phyloP scores from a whole-genome alignment of 208 protist genomes.

The Leishmania lainsoni region DNA sequence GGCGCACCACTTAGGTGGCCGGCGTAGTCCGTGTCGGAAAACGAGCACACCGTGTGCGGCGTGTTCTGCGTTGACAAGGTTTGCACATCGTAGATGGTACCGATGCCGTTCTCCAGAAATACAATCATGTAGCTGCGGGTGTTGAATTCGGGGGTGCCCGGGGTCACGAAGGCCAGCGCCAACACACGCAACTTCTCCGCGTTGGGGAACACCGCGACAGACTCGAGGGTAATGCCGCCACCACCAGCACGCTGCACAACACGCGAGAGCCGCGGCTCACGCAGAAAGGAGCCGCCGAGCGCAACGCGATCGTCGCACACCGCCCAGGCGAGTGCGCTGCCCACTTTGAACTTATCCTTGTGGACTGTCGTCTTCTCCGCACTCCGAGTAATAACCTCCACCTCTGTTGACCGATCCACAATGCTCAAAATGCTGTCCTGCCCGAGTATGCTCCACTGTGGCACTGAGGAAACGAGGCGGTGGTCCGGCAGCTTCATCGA shows the following conservation, averaged over 20 bases:
- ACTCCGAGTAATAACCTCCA: constrained; percentile 60
- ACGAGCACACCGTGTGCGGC: constrained; percentile 45
- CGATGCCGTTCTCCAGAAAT: constrained; percentile 61
- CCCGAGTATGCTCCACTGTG: constrained; percentile 48
- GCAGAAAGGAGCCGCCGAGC: constrained; percentile 79
- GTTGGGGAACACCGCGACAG: constrained; percentile 39
- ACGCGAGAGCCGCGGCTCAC: constrained; percentile 59
- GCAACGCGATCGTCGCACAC: constrained; percentile 43
- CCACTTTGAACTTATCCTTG: constrained; percentile 80
- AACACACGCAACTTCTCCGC: constrained; percentile 51
- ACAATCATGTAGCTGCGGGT: constrained; percentile 66
- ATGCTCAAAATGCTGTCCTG: constrained; percentile 55
- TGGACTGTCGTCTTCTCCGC: constrained; percentile 23
- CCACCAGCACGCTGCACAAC: constrained; percentile 31
- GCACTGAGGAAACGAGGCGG: constrained; percentile 69
- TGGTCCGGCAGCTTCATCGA: constrained; percentile 59
- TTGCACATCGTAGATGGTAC: constrained; percentile 57
- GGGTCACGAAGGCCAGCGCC: constrained; percentile 51
- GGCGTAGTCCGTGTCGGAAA: constrained; percentile 63
- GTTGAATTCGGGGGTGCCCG: constrained; percentile 62
- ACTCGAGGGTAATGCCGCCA: constrained; percentile 20
- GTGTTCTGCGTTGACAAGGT: constrained; percentile 32
- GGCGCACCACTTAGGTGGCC: constrained; percentile 41
- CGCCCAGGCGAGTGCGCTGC: constrained; percentile 69
- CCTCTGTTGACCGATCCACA: constrained; percentile 53